These are phyloP conservation scores for Hypoxylon crocopeplum DNA, from an alignment of 495 filamentous ascomycete genomes.

Conservation along the genomic window DNA sequence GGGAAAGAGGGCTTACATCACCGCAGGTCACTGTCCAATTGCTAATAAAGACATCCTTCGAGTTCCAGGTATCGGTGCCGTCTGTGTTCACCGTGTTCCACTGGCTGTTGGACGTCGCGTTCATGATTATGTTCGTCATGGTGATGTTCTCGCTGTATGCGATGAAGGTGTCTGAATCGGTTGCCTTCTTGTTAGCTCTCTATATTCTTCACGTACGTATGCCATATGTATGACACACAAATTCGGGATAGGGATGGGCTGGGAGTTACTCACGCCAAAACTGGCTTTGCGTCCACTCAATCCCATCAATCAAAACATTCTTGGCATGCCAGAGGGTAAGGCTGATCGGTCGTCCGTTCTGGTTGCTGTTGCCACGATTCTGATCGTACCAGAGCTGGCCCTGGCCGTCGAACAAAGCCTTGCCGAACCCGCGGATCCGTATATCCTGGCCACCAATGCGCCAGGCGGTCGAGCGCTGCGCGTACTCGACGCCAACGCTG, in stretches of 20 bases:
- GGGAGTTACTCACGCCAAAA: conserved; percentile 48
- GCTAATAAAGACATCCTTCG: conserved; percentile 44
- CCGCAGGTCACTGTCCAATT: conserved; percentile 54
- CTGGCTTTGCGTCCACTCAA: conserved; percentile 49
- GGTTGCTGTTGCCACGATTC: conserved; percentile 43
- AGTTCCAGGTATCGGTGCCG: conserved; percentile 53
- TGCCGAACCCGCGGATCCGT: conserved; percentile 46
- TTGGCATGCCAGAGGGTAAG: conserved; percentile 50
- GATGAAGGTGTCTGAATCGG: conserved; percentile 44
- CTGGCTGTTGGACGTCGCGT: conserved; percentile 41
- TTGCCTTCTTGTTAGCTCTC: conserved; percentile 4
- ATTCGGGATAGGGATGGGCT: not conserved
- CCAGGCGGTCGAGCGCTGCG: conserved; percentile 49
- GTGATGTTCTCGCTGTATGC: conserved; percentile 52
- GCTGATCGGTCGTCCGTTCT: conserved; percentile 48
- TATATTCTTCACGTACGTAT: not conserved
- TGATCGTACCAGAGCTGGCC: conserved; percentile 54
- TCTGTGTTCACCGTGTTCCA: conserved; percentile 52
- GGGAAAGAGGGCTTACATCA: conserved; percentile 38
- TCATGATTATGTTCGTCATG: conserved; percentile 55
- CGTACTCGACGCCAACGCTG: conserved; percentile 48
- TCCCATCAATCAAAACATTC: conserved; percentile 50
- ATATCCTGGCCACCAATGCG: conserved; percentile 48
- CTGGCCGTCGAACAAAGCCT: conserved; percentile 51
- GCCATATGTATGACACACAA: not conserved